Evolutionary conservation across 768 basidiomycete genomes (phyloP).

Genomic region (Pholiota microspora): DNA sequence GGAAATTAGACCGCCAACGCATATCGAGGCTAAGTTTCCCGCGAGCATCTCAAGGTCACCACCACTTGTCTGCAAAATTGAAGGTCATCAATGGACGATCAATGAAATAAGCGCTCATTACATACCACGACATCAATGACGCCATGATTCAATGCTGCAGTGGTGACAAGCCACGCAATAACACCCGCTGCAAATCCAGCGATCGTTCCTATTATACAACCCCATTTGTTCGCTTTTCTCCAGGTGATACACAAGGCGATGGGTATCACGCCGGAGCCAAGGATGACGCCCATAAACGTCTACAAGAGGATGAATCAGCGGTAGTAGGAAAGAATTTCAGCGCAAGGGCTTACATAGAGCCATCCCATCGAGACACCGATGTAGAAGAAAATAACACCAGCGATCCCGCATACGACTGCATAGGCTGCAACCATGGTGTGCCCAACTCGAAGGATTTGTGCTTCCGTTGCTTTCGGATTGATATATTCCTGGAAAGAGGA

Average conservation of each 20-base stretch:
- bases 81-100: neutral
- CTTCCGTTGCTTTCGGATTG: constrained; percentile 77
- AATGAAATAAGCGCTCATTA: neutral
- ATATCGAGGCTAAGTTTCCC: constrained; percentile 86
- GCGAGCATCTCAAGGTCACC: constrained; percentile 73
- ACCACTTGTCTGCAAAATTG: constrained; percentile 38
- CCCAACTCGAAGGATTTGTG: constrained; percentile 65
- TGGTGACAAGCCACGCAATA: constrained; percentile 84
- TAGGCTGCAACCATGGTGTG: constrained; percentile 69
- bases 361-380: constrained; percentile 93
- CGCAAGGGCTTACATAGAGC: constrained; percentile 70
- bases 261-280: constrained; percentile 83
- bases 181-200: constrained; percentile 69
- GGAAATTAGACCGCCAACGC: constrained; percentile 75
- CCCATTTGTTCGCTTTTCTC: constrained; percentile 82
- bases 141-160: constrained; percentile 64
- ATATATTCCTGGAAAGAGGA: constrained; percentile 57
- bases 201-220: constrained; percentile 72
- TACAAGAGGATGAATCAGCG: constrained; percentile 20
- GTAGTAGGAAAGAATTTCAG: neutral
- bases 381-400: constrained; percentile 83
- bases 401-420: constrained; percentile 77
- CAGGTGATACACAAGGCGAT: constrained; percentile 86
- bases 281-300: constrained; percentile 87
- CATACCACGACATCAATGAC: constrained; percentile 60